Conservation (phyloP, 305 asterid genomes). For the Stenogyne calaminthoides region DNA sequence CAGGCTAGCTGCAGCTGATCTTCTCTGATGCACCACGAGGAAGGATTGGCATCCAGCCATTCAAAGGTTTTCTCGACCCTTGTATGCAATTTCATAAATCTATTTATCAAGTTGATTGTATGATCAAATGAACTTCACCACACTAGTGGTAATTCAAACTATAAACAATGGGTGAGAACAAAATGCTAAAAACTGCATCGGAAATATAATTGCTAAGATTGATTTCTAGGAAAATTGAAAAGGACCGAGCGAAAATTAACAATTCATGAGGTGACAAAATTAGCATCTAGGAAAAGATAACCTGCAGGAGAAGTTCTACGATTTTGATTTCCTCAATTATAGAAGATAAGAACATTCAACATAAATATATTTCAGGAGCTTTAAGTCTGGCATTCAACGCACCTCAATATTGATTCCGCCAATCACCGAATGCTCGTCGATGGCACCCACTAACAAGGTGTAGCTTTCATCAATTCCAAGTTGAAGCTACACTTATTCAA, state of each 20-base stretch:
- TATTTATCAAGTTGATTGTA: background rate
- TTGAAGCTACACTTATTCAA: conserved; percentile 54
- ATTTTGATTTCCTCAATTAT: background rate
- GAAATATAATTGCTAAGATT: background rate
- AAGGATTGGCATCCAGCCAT: background rate
- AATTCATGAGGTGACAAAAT: background rate
- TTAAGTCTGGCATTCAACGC: conserved; percentile 13
- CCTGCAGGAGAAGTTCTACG: background rate
- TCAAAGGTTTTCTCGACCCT: conserved; percentile 4
- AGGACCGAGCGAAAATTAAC: background rate
- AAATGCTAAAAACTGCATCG: background rate
- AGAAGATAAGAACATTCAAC: conserved; percentile 10
- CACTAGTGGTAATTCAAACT: background rate
- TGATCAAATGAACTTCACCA: background rate
- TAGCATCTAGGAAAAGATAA: conserved; percentile 19
- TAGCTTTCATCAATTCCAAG: conserved; percentile 95
- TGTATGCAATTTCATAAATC: background rate
- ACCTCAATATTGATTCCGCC: conserved; percentile 79
- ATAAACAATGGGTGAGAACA: background rate
- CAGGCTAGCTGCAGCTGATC: background rate
- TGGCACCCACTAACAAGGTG: conserved; percentile 60
- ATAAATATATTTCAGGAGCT: background rate
- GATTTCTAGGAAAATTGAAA: background rate
- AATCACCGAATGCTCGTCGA: conserved; percentile 56
- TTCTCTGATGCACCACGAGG: background rate